Percentiles rank a stretch among this genome's conserved stretches.
Conservation (phyloP, 441 rosid species). For the Aleurites moluccanus region DNA sequence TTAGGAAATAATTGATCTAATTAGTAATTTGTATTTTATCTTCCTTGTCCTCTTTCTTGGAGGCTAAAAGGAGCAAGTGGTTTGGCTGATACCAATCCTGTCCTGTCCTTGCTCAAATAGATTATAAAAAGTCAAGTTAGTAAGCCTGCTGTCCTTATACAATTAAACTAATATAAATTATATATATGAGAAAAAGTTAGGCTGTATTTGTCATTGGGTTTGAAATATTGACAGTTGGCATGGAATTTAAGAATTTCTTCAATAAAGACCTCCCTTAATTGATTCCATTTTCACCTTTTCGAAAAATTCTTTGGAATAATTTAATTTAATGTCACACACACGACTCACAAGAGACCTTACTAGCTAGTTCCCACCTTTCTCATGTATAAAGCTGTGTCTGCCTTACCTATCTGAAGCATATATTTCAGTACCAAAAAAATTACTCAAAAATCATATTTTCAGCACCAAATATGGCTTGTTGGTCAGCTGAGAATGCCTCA, state of each 20-base stretch:
- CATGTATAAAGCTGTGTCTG: neutral
- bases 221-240: conserved; percentile 27
- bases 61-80: conserved; percentile 10
- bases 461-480: conserved; percentile 27
- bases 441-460: neutral
- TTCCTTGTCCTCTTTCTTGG: neutral
- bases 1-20: too few species aligned
- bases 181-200: neutral
- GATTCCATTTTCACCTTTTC: conserved; percentile 8
- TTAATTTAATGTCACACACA: conserved; percentile 16
- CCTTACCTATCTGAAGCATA: neutral
- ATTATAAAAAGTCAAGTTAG: neutral
- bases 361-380: neutral
- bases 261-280: conserved; percentile 32
- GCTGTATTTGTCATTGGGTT: conserved; percentile 17
- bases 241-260: conserved; percentile 6
- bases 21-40: neutral
- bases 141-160: neutral
- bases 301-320: conserved; percentile 24
- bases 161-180: neutral
- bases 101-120: neutral
- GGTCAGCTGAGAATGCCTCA: conserved; percentile 64
- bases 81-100: neutral
- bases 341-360: too few species aligned
- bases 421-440: neutral